phyloP scores from a whole-genome alignment of 2,329 filamentous ascomycete genomes.

The Monilinia vaccinii-corymbosi region DNA sequence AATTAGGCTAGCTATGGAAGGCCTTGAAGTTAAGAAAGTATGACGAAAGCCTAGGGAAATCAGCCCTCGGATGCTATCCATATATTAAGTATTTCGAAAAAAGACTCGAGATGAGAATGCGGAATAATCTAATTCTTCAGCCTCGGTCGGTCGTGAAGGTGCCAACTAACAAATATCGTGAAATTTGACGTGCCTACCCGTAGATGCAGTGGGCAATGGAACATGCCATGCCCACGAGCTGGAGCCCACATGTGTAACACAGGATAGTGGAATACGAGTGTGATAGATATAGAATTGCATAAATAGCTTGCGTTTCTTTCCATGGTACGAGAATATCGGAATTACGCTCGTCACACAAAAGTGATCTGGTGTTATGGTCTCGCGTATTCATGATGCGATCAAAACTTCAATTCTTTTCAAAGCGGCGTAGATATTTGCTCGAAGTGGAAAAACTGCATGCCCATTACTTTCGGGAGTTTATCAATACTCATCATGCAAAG shows the following conservation, averaged over 20 bases:
- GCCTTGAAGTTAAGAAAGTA: background rate
- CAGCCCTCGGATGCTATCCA: background rate
- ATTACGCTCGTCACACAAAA: background rate
- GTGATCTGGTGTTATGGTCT: background rate
- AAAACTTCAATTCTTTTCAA: background rate
- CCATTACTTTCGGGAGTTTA: too few species aligned
- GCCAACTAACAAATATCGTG: background rate
- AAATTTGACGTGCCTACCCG: background rate
- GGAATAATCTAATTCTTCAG: background rate
- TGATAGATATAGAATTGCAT: background rate
- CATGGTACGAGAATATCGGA: background rate
- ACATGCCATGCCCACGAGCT: constrained; percentile 6
- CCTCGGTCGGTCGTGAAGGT: background rate
- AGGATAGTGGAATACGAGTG: background rate
- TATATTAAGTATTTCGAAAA: background rate
- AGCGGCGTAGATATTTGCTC: background rate
- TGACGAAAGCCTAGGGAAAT: background rate
- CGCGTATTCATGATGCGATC: background rate
- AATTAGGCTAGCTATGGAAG: background rate
- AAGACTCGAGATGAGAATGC: background rate
- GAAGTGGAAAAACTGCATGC: background rate
- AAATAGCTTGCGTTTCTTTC: background rate
- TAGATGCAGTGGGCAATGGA: background rate
- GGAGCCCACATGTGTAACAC: background rate
- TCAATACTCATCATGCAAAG: background rate